phyloP scores from a whole-genome alignment of 1,284 basidiomycete species.

The Erythrobasidium hasegawianum region DNA sequence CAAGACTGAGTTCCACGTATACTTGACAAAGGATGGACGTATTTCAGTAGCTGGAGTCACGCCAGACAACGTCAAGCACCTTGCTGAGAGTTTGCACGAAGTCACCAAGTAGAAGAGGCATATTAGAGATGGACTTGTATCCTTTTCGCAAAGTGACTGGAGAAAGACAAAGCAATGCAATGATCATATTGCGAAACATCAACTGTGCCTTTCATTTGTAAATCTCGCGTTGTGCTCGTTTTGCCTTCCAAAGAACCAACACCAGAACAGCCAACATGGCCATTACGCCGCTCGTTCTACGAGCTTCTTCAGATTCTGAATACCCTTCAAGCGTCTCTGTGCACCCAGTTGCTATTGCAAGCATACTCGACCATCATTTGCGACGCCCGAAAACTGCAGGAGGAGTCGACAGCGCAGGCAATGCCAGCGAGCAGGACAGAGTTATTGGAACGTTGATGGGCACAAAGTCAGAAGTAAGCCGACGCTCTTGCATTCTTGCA shows the following conservation, averaged over 20 bases:
- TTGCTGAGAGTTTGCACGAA: constrained; percentile 70
- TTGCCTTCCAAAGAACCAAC: not conserved
- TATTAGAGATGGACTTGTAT: no score
- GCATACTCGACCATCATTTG: constrained; percentile 95
- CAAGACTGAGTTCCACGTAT: constrained; percentile 75
- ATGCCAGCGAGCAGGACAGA: constrained; percentile 68
- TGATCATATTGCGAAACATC: no score
- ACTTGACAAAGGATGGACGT: constrained; percentile 62
- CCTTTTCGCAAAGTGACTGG: no score
- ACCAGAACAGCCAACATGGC: not conserved
- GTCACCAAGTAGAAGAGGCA: constrained; percentile 50
- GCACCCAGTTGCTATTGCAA: constrained; percentile 58
- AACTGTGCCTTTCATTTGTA: no score
- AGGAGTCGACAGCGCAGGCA: not conserved
- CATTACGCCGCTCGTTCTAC: constrained; percentile 30
- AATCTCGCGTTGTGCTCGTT: no score
- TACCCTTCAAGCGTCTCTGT: constrained; percentile 22
- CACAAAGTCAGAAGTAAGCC: constrained; percentile 60
- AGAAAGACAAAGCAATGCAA: no score
- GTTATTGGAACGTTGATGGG: constrained; percentile 97
- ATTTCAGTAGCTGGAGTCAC: constrained; percentile 67
- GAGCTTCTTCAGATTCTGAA: constrained; percentile 15
- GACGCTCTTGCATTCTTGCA: no score
- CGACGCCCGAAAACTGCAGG: constrained; percentile 62
- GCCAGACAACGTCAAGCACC: constrained; percentile 69